Percentiles rank a stretch among this genome's conserved stretches.
phyloP scores from a whole-genome alignment of 768 basidiomycete genomes.

The Podaxis sp. region DNA sequence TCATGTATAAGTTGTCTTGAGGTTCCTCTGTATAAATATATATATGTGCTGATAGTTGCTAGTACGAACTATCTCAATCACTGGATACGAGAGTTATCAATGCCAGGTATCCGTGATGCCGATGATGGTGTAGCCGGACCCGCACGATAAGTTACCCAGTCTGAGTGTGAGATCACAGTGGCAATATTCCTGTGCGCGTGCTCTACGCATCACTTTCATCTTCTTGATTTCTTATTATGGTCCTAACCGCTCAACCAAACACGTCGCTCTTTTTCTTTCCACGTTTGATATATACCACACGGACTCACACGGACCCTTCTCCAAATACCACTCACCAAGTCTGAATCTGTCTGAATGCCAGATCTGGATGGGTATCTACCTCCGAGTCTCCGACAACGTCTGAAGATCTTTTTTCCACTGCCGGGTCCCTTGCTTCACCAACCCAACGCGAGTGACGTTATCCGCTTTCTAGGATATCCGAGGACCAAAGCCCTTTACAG shows the following conservation, averaged over 20 bases:
- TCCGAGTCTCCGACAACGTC: neutral
- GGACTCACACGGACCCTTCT: neutral
- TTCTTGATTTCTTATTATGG: neutral
- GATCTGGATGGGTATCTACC: neutral
- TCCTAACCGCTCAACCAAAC: neutral
- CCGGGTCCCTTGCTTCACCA: neutral
- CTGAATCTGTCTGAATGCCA: no score
- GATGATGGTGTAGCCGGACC: neutral
- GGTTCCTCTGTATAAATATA: no score
- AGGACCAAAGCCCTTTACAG: neutral
- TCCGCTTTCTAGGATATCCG: neutral
- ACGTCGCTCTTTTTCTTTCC: neutral
- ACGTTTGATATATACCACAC: neutral
- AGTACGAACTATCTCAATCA: no score
- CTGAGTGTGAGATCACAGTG: neutral
- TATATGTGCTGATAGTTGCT: no score
- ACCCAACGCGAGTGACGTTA: neutral
- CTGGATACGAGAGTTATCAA: no score
- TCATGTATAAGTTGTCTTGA: no score
- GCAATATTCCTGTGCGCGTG: neutral
- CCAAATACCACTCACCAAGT: no score
- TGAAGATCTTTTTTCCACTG: neutral
- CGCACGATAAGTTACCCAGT: neutral
- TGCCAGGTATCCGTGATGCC: no score
- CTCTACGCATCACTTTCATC: neutral